Conservation (phyloP, 1,284 basidiomycete genomes). For the Ustilago loliicola region DNA sequence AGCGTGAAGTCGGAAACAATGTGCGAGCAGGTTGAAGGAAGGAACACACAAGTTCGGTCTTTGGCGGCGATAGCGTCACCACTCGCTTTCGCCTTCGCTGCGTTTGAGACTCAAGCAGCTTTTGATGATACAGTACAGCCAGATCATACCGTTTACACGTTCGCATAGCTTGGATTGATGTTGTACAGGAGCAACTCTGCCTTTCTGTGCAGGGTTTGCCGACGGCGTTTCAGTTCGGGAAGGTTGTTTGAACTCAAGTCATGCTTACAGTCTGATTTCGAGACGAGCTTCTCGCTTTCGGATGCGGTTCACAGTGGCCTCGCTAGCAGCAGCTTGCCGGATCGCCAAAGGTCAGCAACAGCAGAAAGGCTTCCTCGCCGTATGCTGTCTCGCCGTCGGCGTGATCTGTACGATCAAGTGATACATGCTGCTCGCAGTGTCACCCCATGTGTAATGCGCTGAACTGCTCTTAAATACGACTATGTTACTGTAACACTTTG, state of each 20-base stretch:
- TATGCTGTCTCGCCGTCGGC: neutral
- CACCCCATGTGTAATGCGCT: neutral
- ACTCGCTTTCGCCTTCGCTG: neutral
- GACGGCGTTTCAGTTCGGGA: too few relatives aligned
- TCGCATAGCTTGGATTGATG: neutral
- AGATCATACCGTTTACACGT: neutral
- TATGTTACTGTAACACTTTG: too few relatives aligned
- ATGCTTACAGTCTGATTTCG: too few relatives aligned
- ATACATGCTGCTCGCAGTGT: slow-evolving; percentile 7
- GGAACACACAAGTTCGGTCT: slow-evolving; percentile 10
- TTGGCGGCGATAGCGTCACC: slow-evolving; percentile 16
- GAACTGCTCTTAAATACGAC: too few relatives aligned
- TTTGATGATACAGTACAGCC: slow-evolving; percentile 1
- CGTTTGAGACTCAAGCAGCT: neutral
- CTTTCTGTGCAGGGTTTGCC: too few relatives aligned
- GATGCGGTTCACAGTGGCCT: too few relatives aligned
- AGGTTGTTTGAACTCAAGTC: too few relatives aligned
- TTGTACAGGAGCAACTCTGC: neutral
- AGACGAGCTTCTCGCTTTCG: too few relatives aligned
- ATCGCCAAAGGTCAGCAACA: too few relatives aligned
- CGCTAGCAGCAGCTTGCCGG: too few relatives aligned
- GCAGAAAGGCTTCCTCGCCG: too few relatives aligned
- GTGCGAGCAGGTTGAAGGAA: neutral
- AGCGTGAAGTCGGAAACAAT: neutral
- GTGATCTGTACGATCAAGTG: neutral